phyloP scores from a whole-genome alignment of 371 early-diverging fungal species.

The Entomophthora muscae region DNA sequence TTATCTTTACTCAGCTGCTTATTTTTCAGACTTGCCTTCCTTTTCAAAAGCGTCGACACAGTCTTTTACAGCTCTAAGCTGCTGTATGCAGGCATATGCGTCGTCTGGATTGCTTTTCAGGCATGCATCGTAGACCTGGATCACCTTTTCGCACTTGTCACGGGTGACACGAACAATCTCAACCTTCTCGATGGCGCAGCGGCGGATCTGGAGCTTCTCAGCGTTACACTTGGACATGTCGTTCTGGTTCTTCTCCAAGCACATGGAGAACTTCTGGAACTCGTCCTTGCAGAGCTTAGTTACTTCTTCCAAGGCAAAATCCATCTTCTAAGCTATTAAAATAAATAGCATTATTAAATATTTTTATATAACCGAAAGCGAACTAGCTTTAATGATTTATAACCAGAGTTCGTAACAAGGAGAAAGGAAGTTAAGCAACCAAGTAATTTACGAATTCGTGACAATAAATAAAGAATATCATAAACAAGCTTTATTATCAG shows the following conservation, averaged over 20 bases:
- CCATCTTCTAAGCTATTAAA: background rate
- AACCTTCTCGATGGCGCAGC: background rate
- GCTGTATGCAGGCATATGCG: background rate
- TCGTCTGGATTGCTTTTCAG: background rate
- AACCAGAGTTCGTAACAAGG: too few relatives aligned
- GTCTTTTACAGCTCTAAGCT: background rate
- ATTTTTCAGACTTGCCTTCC: too few relatives aligned
- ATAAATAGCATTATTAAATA: too few relatives aligned
- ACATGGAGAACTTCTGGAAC: background rate
- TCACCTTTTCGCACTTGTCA: background rate
- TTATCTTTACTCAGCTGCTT: too few relatives aligned
- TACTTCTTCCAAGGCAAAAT: background rate
- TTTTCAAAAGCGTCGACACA: background rate
- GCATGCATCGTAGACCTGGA: background rate
- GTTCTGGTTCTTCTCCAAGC: background rate
- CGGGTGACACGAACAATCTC: background rate
- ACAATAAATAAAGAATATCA: too few relatives aligned
- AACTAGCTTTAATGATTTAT: too few relatives aligned
- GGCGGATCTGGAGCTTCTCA: background rate
- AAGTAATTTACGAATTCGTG: too few relatives aligned
- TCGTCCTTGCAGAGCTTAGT: background rate
- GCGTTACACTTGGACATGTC: background rate
- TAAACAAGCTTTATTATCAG: too few relatives aligned
- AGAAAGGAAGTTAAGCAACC: too few relatives aligned
- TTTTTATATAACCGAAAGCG: too few relatives aligned